A percentile compares a stretch with the other conserved stretches of the same genome.
Evolutionary conservation across 208 protist genomes (phyloP).

Genomic region (Lotmaria passim): DNA sequence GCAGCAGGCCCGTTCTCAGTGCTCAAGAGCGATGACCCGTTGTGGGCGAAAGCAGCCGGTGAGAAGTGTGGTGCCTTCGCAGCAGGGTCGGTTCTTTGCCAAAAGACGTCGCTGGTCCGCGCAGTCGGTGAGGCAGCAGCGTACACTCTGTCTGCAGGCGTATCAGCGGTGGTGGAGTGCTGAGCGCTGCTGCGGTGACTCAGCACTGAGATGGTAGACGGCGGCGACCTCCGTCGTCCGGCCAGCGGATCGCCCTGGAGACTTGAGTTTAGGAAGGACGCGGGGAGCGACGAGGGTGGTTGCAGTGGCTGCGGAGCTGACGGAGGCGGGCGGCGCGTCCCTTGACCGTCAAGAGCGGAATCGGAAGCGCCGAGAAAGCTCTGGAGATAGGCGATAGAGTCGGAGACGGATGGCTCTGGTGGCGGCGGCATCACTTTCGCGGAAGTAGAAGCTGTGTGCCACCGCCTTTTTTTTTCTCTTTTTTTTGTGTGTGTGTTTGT

Average conservation of each 20-base stretch:
- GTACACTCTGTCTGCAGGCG: neutral
- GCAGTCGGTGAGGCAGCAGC: neutral
- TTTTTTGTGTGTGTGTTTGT: neutral
- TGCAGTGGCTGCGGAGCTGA: neutral
- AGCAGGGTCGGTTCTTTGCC: neutral
- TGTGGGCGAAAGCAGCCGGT: too few species aligned
- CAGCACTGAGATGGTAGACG: conserved; percentile 10
- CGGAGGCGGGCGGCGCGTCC: neutral
- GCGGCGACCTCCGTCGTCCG: neutral
- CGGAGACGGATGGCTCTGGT: conserved; percentile 23
- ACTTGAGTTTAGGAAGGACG: neutral
- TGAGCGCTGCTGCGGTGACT: conserved; percentile 13
- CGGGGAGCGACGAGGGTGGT: conserved; percentile 9
- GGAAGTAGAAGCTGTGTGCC: neutral
- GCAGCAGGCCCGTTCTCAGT: too few species aligned
- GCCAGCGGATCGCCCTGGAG: neutral
- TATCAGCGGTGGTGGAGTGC: neutral
- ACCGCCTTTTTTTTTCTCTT: neutral
- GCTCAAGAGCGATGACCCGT: too few species aligned
- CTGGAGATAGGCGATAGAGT: conserved; percentile 41
- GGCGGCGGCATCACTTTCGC: conserved; percentile 14
- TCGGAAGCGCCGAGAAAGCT: conserved; percentile 24
- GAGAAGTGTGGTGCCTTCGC: neutral
- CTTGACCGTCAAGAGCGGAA: neutral
- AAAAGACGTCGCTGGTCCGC: neutral